Base-by-base conservation (phyloP, 306 rosid species). In the Cucurbita argyrosperma region DNA sequence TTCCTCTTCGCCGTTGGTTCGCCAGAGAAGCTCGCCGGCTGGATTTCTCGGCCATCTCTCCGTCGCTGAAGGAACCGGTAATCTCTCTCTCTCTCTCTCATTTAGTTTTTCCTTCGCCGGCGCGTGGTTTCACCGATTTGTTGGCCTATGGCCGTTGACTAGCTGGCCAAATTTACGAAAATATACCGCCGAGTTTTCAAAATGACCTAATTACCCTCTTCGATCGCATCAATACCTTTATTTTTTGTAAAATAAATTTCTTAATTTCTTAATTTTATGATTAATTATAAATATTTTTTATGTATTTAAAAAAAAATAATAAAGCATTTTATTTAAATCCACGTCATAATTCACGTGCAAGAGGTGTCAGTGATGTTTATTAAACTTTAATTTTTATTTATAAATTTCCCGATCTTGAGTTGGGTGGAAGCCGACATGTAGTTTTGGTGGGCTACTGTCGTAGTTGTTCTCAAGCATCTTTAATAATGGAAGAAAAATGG, bases 21-120 rank as follows among this genome's bases (percentile, higher is more conserved):
- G 98, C 37, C 99, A 94, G 90, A 84, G 83, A 76, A 94, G 99
- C 84, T 89, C 99, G 5, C 99, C 99, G 15, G 92, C 99, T 18
- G 97, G 92, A 16, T 89, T 94, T 74, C 83, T 87, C 64, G 68
- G 84, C 81, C 89, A 90, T 26, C 85, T 87, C 74, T 58, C 83
- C 38, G 15, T 66, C 30, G 52, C 80, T 8, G 84, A 80, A 8
- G 77, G 63, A 10, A 87, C 71, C 61, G 90, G 90, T 87, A 81
- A 42, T 46, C 77, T 46, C 77, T 45, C 71, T 46, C 75, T 30
- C 75, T 71, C 39, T 30, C 74, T 71, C 75, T 71, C 39, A 8
- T 40, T 12, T 45, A 2, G 10, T 10, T 11, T 4, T 4, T 3
- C 16, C 9, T 10, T 43, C 53, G 4, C 71, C 71, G 53, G 71